Base-by-base conservation (phyloP, 2,329 filamentous ascomycete species). In the Purpureocillium lavendulum region DNA sequence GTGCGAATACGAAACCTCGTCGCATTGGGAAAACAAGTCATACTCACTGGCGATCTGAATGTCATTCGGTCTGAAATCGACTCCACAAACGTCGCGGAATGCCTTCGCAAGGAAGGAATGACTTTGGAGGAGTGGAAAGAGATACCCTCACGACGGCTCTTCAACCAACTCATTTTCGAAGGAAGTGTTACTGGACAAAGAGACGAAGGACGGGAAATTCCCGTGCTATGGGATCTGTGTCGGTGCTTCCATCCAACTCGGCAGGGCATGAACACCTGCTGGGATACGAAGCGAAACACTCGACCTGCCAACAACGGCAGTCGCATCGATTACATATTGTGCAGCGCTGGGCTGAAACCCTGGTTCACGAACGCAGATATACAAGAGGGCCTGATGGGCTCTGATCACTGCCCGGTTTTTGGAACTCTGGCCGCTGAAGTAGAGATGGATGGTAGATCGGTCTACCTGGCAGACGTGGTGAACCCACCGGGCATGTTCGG, bases 321-420 rank as follows among this genome's bases (percentile, higher is more conserved):
- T 40, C 78, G 92, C 29, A 97, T 97, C 50, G 92, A 98, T 60
- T 97, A 94, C 60, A 75, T 98, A 14, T 71, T 97, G 4, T 94
- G 87, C 57, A 92, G 80, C 47, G 69, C 82, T 31, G 74, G 76
- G 29, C 84, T 95, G 68, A 84, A 81, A 52, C 66, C 75, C 38
- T 96, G 89, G 87, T 84, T 95, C 52, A 69, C 66, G 18, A 77
- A 81, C 33, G 77, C 87, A 7, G 81, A 96, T 52, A 97, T 97
- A 26, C 92, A 97, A 57, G 87, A 95, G 60, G 89, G 89, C 0
- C 66, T 97, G 16, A 83, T 94, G 73, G 92, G 92, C 0, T 97
- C 90, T 2, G 92, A 98, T 55, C 92, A 98, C 59, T 98, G 92
- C 52, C 92, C 92, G 0, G 90, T 97, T 1, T 97, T 84, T 58